phyloP scores from a whole-genome alignment of 306 rosid species.

The Prunus padus region DNA sequence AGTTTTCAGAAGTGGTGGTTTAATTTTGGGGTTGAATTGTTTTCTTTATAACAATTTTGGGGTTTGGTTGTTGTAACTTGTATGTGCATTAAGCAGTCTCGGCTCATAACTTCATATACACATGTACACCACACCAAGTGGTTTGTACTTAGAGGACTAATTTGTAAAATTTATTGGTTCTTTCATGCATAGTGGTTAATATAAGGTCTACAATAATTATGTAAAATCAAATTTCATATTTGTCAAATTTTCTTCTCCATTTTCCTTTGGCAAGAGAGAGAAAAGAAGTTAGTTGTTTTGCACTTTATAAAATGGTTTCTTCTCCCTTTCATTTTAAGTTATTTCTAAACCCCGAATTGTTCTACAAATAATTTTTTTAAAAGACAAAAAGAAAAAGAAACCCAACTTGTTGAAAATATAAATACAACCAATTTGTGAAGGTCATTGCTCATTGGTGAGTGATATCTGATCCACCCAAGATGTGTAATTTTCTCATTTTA shows the following conservation, averaged over 20 bases:
- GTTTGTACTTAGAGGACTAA: background rate
- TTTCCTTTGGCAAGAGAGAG: background rate
- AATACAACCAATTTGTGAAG: no score
- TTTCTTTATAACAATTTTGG: background rate
- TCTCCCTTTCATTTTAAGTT: no score
- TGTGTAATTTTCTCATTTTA: background rate
- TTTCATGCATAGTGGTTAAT: slow-evolving; percentile 3
- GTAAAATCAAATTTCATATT: background rate
- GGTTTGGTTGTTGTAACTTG: background rate
- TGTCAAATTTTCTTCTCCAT: background rate
- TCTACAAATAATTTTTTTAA: no score
- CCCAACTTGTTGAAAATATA: no score
- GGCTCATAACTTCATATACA: background rate
- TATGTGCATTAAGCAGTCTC: slow-evolving; percentile 2
- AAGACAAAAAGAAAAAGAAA: no score
- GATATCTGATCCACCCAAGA: no score
- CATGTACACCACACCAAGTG: background rate
- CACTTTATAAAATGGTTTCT: background rate
- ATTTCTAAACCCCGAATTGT: no score
- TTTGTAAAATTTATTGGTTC: slow-evolving; percentile 5
- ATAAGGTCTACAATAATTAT: background rate
- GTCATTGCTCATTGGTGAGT: no score
- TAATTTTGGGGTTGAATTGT: background rate
- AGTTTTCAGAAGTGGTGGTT: background rate
- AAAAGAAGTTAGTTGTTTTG: no score